Evolutionary conservation across 257 asterid genomes (phyloP), one percentile per base, ranked within the genome.

Genomic region (Lantana camara): DNA sequence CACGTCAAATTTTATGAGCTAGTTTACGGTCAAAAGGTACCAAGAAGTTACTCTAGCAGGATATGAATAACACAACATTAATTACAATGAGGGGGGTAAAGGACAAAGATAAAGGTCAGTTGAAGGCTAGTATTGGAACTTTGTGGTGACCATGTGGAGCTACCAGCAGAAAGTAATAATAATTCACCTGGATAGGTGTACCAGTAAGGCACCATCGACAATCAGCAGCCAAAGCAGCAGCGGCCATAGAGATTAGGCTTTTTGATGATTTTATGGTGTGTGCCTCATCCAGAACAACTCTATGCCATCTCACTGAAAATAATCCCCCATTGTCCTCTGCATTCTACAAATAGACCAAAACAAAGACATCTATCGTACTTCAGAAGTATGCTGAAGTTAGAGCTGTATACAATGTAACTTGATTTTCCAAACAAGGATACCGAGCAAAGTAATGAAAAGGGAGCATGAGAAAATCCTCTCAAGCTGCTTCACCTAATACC

Each of bases 181-280:
- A 66, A 57, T 32, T 66, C 64, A 92, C 98, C 97, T 93, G 99
- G 69, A 93, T 90, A 64, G 99, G 99, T 27, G 99, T 93, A 53
- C 99, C 99, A 57, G 99, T 93, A 52, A 93, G 97, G 80, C 99
- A 93, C 99, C 96, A 93, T 60, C 99, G 80, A 69, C 90, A 73
- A 73, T 87, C 94, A 57, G 99, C 97, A 77, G 74, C 75, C 68
- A 93, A 88, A 48, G 91, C 90, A 71, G 91, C 82, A 23, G 94
- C 97, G 60, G 99, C 99, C 71, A 79, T 66, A 70, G 99, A 93
- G 67, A 87, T 63, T 79, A 80, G 99, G 81, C 99, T 93, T 82
- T 93, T 93, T 32, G 95, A 80, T 71, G 97, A 90, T 77, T 93
- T 93, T 62, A 93, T 93, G 49, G 99, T 90, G 75, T 93, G 99